Conservation (phyloP, 331 rosid species). For the Cydonia oblonga region DNA sequence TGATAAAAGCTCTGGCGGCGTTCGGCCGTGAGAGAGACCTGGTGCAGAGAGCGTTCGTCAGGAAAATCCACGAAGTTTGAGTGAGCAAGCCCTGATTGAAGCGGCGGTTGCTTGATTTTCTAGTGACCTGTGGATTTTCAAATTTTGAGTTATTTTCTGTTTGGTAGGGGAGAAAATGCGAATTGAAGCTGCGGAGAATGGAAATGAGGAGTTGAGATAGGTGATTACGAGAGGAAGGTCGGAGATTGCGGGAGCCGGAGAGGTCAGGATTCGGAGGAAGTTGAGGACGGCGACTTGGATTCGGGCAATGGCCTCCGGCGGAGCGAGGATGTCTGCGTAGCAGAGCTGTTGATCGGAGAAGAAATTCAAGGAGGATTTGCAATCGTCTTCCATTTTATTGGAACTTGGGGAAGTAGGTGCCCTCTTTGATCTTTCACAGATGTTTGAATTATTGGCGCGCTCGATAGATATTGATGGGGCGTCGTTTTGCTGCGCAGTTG, state of each 20-base stretch:
- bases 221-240: constrained; percentile 57
- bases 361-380: constrained; percentile 44
- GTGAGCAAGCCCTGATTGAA: constrained; percentile 52
- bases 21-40: constrained; percentile 68
- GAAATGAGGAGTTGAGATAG: neutral
- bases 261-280: constrained; percentile 59
- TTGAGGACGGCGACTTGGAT: constrained; percentile 79
- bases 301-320: constrained; percentile 59
- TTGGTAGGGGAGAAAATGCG: constrained; percentile 8
- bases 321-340: constrained; percentile 62
- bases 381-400: constrained; percentile 37
- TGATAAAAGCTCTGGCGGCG: constrained; percentile 58
- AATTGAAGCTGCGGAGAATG: neutral
- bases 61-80: constrained; percentile 53
- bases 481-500: neutral
- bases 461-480: neutral
- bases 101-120: constrained; percentile 53
- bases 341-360: constrained; percentile 79
- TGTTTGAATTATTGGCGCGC: neutral
- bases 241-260: constrained; percentile 68
- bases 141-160: neutral
- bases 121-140: constrained; percentile 36
- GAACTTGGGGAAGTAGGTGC: neutral
- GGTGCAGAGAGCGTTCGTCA: constrained; percentile 43
- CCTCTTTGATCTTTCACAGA: neutral